Conservation (phyloP, 306 rosid genomes). For the Calophaca sinica region DNA sequence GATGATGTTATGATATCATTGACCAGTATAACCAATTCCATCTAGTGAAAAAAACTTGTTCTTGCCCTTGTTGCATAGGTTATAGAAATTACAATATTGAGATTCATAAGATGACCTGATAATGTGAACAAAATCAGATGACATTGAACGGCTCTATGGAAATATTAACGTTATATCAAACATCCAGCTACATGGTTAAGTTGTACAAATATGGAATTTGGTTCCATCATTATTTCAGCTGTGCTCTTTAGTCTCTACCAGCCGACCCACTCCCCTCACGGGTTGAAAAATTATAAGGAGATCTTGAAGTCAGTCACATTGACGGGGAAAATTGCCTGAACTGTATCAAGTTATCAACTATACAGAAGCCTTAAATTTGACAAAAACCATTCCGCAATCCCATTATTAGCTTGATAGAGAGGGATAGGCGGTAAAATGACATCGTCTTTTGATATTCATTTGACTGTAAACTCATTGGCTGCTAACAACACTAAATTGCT, state of each 20-base stretch:
- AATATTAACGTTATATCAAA: too few species aligned
- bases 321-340: neutral
- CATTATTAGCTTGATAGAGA: neutral
- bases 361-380: neutral
- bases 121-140: too few species aligned
- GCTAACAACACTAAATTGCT: neutral
- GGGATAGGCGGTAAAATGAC: neutral
- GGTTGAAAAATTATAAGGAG: too few species aligned
- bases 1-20: too few species aligned
- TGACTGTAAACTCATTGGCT: neutral
- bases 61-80: too few species aligned
- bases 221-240: neutral
- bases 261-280: too few species aligned
- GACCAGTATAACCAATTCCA: too few species aligned
- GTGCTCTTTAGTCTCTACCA: neutral
- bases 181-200: neutral
- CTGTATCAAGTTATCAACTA: constrained; percentile 25
- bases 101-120: neutral
- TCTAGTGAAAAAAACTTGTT: too few species aligned
- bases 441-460: neutral
- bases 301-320: neutral
- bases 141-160: too few species aligned
- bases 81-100: neutral
- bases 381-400: neutral
- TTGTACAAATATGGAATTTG: neutral